These are phyloP conservation scores for Solanum tarijense DNA, from an alignment of 257 asterid species.

Conservation along the genomic window DNA sequence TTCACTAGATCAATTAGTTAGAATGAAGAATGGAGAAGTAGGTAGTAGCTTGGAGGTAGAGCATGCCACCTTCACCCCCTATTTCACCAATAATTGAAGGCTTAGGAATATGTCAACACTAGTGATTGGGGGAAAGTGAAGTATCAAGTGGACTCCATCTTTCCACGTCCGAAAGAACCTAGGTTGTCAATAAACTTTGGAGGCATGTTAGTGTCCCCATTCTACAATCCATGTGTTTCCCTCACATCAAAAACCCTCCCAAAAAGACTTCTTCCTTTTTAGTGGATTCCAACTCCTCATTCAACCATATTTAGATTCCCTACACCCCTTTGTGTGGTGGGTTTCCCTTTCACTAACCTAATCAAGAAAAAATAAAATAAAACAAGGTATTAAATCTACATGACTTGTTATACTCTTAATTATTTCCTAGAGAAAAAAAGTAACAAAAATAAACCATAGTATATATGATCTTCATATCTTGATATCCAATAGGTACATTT, in stretches of 20 bases:
- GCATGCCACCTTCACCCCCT: neutral
- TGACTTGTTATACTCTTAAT: neutral
- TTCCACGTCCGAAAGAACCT: slow-evolving; percentile 44
- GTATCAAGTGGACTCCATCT: slow-evolving; percentile 43
- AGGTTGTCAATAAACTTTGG: slow-evolving; percentile 32
- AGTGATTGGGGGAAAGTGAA: neutral
- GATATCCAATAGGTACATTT: slow-evolving; percentile 4
- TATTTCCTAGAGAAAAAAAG: neutral
- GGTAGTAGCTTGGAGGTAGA: neutral
- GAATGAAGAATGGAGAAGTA: neutral
- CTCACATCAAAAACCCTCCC: slow-evolving; percentile 20
- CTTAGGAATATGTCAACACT: slow-evolving; percentile 7
- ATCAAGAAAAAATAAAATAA: neutral
- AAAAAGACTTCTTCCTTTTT: slow-evolving; percentile 1
- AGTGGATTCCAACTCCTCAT: slow-evolving; percentile 75
- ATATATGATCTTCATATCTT: slow-evolving; percentile 10
- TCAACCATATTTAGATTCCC: slow-evolving; percentile 43
- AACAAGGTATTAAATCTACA: neutral
- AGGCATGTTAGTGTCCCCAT: slow-evolving; percentile 38
- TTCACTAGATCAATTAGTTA: neutral
- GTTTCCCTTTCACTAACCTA: slow-evolving; percentile 54
- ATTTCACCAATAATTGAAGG: slow-evolving; percentile 40
- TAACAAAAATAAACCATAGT: neutral
- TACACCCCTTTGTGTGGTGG: slow-evolving; percentile 26
- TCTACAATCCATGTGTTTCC: slow-evolving; percentile 38